Evolutionary conservation across 495 filamentous ascomycete species (phyloP).

Genomic region (Staphylotrichum longicolle): DNA sequence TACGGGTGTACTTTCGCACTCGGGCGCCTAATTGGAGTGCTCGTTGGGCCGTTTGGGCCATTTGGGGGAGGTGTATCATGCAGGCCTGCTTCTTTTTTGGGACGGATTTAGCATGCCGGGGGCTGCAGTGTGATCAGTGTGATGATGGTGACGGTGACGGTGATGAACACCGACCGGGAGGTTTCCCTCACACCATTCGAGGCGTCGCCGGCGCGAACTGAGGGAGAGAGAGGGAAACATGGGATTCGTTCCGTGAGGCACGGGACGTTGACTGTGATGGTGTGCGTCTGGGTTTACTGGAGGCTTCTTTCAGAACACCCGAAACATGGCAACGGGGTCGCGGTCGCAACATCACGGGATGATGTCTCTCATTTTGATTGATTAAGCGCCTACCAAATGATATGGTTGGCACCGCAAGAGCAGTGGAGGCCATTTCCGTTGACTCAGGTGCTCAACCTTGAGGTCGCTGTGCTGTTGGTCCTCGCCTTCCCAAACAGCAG

Average conservation of each 20-base stretch:
- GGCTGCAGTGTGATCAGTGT: slow-evolving; percentile 12
- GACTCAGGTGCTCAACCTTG: too few relatives aligned
- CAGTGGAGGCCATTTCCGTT: too few relatives aligned
- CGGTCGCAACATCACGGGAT: neutral
- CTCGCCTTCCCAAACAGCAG: too few relatives aligned
- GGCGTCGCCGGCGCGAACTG: too few relatives aligned
- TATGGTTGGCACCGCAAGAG: too few relatives aligned
- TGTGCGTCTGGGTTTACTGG: neutral
- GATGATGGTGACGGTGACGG: neutral
- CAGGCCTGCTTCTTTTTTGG: neutral
- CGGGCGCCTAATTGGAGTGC: slow-evolving; percentile 12
- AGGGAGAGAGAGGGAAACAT: neutral
- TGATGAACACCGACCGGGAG: neutral
- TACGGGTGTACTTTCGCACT: neutral
- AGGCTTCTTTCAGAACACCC: neutral
- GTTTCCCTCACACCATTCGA: neutral
- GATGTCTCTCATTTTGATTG: slow-evolving; percentile 4
- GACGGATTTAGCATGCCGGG: slow-evolving; percentile 12
- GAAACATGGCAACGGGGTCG: neutral
- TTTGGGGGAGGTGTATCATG: slow-evolving; percentile 1
- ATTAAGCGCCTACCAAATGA: slow-evolving; percentile 3
- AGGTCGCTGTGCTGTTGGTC: neutral
- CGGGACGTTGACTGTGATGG: too few relatives aligned
- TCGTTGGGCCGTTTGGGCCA: slow-evolving; percentile 3
- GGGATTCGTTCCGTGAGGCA: too few relatives aligned